Base-by-base conservation (phyloP, 257 asterid species). In the Gardenia jasminoides region DNA sequence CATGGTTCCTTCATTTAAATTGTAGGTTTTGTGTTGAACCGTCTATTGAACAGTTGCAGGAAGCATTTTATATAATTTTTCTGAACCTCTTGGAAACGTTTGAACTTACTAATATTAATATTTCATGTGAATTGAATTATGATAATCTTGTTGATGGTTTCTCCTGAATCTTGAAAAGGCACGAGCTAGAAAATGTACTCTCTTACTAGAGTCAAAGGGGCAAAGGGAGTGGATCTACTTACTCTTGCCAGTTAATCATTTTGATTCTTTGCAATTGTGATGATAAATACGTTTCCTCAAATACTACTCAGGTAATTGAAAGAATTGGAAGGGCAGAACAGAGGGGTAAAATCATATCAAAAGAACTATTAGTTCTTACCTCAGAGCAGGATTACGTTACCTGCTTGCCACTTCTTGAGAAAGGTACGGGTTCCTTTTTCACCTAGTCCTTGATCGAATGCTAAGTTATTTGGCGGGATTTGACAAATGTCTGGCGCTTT, bases 381-480 rank as follows among this genome's bases (percentile, higher is more conserved):
- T 93, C 98, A 80, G 94, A 95, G 89, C 98, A 95, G 64, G 98
- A 95, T 81, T 88, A 91, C 30, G 94, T 87, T 22, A 65, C 76
- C 46, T 95, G 99, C 72, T 82, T 88, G 72, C 98, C 98, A 70
- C 87, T 90, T 78, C 97, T 95, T 52, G 92, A 93, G 88, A 95
- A 90, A 92, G 98, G 99, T 95, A 71, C 92, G 79, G 76, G 91
- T 85, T 80, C 19, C 28, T 72, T 76, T 80, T 43, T 65, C 15
- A 48, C 76, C 67, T 65, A 19, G 62, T 31, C 72, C 7, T 72
- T 74, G 48, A 12, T 33, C 50, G 69, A 47, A 24, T 44, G 44
- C 75, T 81, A 69, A 58, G 10, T 79, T 82, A 67, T 80, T 70
- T 73, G 67, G 86, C 66, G 59, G n/a, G n/a, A 76, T 46, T 68